Percentiles rank a stretch among this genome's conserved stretches.
Evolutionary conservation across 1,139 yeast species (phyloP).

Genomic region (Yamadazyma epiphylla): DNA sequence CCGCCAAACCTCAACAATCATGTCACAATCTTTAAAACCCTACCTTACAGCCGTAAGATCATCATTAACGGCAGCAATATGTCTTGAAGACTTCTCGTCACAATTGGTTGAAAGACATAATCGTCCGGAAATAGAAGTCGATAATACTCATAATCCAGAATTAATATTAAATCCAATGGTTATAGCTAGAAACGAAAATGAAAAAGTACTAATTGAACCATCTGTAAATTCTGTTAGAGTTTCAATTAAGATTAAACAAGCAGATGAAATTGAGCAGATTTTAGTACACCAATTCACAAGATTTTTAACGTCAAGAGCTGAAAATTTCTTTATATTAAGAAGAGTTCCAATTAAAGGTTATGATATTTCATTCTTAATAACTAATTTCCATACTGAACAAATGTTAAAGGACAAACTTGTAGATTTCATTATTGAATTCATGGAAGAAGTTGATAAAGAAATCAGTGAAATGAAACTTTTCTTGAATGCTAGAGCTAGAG

Average conservation of each 20-base stretch:
- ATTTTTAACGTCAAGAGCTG: slow-evolving; percentile 93
- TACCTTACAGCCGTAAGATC: slow-evolving; percentile 91
- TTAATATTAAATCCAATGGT: slow-evolving; percentile 85
- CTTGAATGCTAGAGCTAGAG: slow-evolving; percentile 95
- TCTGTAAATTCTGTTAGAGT: slow-evolving; percentile 88
- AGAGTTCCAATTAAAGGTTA: slow-evolving; percentile 88
- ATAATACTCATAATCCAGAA: slow-evolving; percentile 60
- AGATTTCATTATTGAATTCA: slow-evolving; percentile 93
- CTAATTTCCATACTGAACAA: slow-evolving; percentile 92
- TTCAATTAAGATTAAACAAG: slow-evolving; percentile 90
- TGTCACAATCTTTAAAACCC: slow-evolving; percentile 94
- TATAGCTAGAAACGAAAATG: slow-evolving; percentile 91
- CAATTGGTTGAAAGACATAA: slow-evolving; percentile 96
- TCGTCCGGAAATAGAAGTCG: slow-evolving; percentile 92
- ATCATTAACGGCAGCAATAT: slow-evolving; percentile 92
- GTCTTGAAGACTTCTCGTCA: slow-evolving; percentile 91
- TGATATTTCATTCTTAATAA: slow-evolving; percentile 88
- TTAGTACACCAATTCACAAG: slow-evolving; percentile 92
- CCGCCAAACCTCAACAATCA: slow-evolving; percentile 7
- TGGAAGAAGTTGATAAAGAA: slow-evolving; percentile 99
- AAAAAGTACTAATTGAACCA: slow-evolving; percentile 88
- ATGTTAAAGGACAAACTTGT: slow-evolving; percentile 95
- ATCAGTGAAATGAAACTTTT: slow-evolving; percentile 97
- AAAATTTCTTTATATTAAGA: slow-evolving; percentile 85
- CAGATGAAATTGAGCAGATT: slow-evolving; percentile 94